Conservation (phyloP, 2,329 filamentous ascomycete genomes). For the Xylaria hypoxylon region DNA sequence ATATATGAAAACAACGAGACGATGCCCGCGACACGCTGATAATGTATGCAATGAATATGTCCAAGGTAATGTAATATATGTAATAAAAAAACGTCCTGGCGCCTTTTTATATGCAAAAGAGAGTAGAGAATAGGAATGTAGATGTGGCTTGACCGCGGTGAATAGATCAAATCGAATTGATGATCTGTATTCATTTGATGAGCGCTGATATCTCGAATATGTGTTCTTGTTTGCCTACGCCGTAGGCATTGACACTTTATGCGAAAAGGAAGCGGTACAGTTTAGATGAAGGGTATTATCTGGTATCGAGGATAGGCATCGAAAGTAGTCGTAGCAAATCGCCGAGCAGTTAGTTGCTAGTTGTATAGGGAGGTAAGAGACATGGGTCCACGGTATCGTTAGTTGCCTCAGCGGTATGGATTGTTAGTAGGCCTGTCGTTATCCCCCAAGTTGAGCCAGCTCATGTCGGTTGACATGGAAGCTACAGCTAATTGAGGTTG, state of each 20-base stretch:
- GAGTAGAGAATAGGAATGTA: conserved; percentile 35
- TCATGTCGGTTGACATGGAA: conserved; percentile 74
- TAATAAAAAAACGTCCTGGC: conserved; percentile 33
- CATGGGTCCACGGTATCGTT: background rate
- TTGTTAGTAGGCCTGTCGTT: conserved; percentile 67
- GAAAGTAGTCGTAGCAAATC: conserved; percentile 21
- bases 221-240: background rate
- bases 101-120: conserved; percentile 45
- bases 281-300: conserved; percentile 5
- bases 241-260: background rate
- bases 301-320: conserved; percentile 21
- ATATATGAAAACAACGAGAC: conserved; percentile 16
- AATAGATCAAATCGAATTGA: conserved; percentile 14
- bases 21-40: conserved; percentile 30
- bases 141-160: conserved; percentile 12
- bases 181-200: background rate
- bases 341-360: conserved; percentile 7
- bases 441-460: conserved; percentile 80
- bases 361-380: background rate
- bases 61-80: conserved; percentile 18
- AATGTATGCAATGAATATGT: conserved; percentile 32
- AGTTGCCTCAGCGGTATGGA: conserved; percentile 30
- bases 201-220: background rate
- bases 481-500: conserved; percentile 65
- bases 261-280: background rate